Percentiles rank a stretch among this genome's conserved stretches.
Evolutionary conservation across 78 protist species (phyloP).

Genomic region (Acrasis kona): DNA sequence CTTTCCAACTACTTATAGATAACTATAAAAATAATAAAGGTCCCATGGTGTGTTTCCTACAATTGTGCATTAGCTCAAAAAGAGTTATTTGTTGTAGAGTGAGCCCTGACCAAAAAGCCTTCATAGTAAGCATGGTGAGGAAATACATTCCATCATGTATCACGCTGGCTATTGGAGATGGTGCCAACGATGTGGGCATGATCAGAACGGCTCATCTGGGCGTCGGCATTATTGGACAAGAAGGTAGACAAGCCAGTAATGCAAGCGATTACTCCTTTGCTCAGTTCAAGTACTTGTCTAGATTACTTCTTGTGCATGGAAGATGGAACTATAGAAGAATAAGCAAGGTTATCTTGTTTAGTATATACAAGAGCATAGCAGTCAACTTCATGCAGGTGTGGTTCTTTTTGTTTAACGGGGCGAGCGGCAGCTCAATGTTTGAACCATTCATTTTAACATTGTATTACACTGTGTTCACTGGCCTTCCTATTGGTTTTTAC

Average conservation of each 20-base stretch:
- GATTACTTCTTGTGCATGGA: slow-evolving; percentile 58
- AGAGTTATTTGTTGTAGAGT: slow-evolving; percentile 84
- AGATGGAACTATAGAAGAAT: slow-evolving; percentile 35
- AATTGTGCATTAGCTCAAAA: slow-evolving; percentile 20
- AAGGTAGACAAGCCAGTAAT: slow-evolving; percentile 56
- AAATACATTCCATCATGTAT: neutral
- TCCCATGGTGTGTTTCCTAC: neutral
- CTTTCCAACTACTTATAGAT: neutral
- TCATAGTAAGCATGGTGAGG: slow-evolving; percentile 25
- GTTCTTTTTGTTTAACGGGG: slow-evolving; percentile 13
- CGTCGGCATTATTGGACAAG: slow-evolving; percentile 50
- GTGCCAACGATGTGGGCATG: slow-evolving; percentile 74
- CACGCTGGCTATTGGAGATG: too few species aligned
- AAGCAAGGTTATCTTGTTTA: slow-evolving; percentile 16
- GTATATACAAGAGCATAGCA: slow-evolving; percentile 56
- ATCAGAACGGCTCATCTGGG: slow-evolving; percentile 70
- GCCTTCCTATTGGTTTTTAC: slow-evolving; percentile 39
- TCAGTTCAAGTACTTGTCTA: slow-evolving; percentile 50
- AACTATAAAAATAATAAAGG: neutral
- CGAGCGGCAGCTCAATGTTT: slow-evolving; percentile 45
- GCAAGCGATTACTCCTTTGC: slow-evolving; percentile 50
- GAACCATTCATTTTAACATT: slow-evolving; percentile 36
- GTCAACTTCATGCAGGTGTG: slow-evolving; percentile 10
- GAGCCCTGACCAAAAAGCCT: slow-evolving; percentile 78
- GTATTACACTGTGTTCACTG: slow-evolving; percentile 52